Base-by-base conservation (phyloP, 768 basidiomycete species). In the Lentinula sp. region DNA sequence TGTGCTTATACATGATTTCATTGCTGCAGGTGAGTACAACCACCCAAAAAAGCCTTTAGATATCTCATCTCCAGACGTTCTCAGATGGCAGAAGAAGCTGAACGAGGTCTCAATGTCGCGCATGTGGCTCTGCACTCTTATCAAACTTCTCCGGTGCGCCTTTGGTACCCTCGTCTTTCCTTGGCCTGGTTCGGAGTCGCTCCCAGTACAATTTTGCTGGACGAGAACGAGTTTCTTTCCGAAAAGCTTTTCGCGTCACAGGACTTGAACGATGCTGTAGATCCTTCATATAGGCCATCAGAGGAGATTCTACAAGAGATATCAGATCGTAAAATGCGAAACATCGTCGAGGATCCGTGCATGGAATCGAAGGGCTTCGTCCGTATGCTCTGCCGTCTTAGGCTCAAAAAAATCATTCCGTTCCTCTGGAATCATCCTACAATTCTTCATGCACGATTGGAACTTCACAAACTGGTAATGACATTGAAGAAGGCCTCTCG, bases 81-180 rank as follows among this genome's bases (percentile, higher is more conserved):
- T 11, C 56, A 81, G 79, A 79, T 80, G 76, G 77, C 76, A 1
- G 73, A 77, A 18, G 77, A 80, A 50, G 67, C 75, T 57, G 69
- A 66, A 23, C 63, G 64, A 15, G 77, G 76, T 21, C 62, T 81
- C 34, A 65, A 70, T 21, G 68, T 78, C 8, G 70, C 72, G 1
- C 62, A 69, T 61, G 69, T 68, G 5, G 69, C 76, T 49, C 64
- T 71, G 1, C 63, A 60, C 13, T 64, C 64, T 7, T 73, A 78
- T 64, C 70, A 74, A 34, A 61, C 67, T 23, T 73, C 74, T 2
- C 58, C 57, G 7, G 64, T 71, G 11, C 73, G 76, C 4, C 66
- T 80, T 4, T 79, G 77, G 76, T 69, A 72, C 62, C 78, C 78
- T 34, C 75, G 66, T 21, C 62, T 78, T 16, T 74, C 76, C 2